Evolutionary conservation across 345 rosid species (phyloP).

Genomic region (Salix arbutifolia): DNA sequence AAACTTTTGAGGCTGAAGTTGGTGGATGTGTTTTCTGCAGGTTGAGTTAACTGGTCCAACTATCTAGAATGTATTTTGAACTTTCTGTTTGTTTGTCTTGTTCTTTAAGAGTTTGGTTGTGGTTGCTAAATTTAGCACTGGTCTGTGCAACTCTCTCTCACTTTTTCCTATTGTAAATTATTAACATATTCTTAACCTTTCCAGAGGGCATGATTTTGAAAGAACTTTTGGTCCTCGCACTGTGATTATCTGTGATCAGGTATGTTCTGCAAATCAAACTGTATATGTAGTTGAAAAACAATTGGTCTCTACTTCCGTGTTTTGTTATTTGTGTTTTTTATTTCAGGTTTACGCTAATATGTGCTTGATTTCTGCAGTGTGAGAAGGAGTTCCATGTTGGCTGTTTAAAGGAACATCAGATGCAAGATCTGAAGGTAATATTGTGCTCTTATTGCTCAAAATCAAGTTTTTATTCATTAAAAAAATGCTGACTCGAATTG

Average conservation of each 20-base stretch:
- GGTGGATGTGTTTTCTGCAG: constrained; percentile 94
- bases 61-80: not conserved
- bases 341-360: not conserved
- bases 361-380: constrained; percentile 37
- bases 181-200: constrained; percentile 11
- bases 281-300: not conserved
- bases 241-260: constrained; percentile 94
- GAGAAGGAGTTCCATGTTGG: constrained; percentile 95
- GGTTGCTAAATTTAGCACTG: not conserved
- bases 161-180: not conserved
- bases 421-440: constrained; percentile 74
- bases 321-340: not conserved
- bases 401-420: constrained; percentile 74
- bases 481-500: constrained; percentile 12
- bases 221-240: constrained; percentile 76
- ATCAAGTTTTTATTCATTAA: not conserved
- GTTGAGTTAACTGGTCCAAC: constrained; percentile 28
- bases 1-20: constrained; percentile 50
- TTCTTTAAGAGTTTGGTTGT: not conserved
- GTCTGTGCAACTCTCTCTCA: not conserved
- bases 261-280: constrained; percentile 22
- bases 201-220: constrained; percentile 71
- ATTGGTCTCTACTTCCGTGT: not conserved
- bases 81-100: not conserved
- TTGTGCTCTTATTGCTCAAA: not conserved